Evolutionary conservation across 2,329 filamentous ascomycete species (phyloP).

Genomic region (Cylindrodendrum hubeiense): DNA sequence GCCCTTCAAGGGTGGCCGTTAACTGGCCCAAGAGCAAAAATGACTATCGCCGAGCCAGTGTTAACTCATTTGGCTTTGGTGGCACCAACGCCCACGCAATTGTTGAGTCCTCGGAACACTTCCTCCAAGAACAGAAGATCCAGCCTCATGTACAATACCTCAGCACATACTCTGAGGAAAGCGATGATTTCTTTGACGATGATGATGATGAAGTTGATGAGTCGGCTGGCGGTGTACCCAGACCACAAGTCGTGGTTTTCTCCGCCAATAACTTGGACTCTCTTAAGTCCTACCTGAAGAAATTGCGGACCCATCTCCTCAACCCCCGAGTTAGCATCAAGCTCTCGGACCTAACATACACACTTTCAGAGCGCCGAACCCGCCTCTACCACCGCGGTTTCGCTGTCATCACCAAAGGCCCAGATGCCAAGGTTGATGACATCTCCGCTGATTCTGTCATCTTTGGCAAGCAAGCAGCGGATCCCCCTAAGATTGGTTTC

Average conservation of each 20-base stretch:
- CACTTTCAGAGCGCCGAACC: conserved; percentile 41
- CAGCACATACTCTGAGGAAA: conserved; percentile 1
- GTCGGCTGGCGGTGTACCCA: background rate
- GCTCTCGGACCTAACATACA: conserved; percentile 45
- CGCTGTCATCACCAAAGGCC: conserved; percentile 19
- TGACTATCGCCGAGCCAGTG: conserved; percentile 38
- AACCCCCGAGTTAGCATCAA: conserved; percentile 40
- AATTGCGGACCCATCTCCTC: conserved; percentile 36
- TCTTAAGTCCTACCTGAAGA: conserved; percentile 18
- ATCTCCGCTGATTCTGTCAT: conserved; percentile 13
- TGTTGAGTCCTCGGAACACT: conserved; percentile 39
- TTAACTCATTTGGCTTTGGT: conserved; percentile 59
- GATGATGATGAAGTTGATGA: background rate
- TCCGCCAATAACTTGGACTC: conserved; percentile 32
- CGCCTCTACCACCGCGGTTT: conserved; percentile 39
- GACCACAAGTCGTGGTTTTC: conserved; percentile 24
- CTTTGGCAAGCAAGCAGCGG: conserved; percentile 11
- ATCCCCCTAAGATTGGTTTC: conserved; percentile 32
- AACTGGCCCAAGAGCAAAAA: conserved; percentile 52
- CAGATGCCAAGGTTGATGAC: conserved; percentile 8
- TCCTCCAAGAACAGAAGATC: conserved; percentile 3
- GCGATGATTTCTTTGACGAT: background rate
- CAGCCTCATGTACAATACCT: background rate
- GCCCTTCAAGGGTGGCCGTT: conserved; percentile 43
- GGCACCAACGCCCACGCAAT: conserved; percentile 58